These are phyloP conservation scores for Diaporthe australafricana DNA, from an alignment of 2,329 filamentous ascomycete genomes.

Conservation along the genomic window DNA sequence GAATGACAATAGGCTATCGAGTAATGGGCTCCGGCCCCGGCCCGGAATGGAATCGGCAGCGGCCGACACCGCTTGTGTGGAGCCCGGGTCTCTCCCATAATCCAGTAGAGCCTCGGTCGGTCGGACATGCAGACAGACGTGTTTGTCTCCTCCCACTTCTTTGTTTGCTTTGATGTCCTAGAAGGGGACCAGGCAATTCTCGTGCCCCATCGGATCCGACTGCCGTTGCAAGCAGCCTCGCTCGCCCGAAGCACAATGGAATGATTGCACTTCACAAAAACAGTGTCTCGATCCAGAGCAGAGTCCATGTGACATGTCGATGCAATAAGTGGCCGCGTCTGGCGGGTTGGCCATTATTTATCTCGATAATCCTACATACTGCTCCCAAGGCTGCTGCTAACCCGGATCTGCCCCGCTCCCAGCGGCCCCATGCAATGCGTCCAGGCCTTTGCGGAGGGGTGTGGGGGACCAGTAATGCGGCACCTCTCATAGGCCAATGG, in stretches of 20 bases:
- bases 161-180: not conserved
- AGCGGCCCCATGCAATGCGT: constrained; percentile 13
- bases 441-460: constrained; percentile 1
- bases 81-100: not conserved
- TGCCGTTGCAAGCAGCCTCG: not conserved
- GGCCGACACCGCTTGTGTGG: constrained; percentile 30
- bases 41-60: constrained; percentile 27
- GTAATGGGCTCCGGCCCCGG: constrained; percentile 35
- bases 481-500: constrained; percentile 31
- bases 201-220: not conserved
- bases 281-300: not conserved
- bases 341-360: constrained; percentile 8
- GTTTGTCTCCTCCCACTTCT: not conserved
- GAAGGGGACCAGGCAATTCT: not conserved
- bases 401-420: constrained; percentile 22
- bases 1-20: constrained; percentile 37
- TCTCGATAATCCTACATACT: constrained; percentile 25
- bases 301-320: not conserved
- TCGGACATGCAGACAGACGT: constrained; percentile 8
- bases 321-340: not conserved
- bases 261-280: too few species aligned
- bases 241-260: not conserved
- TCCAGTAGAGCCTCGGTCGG: constrained; percentile 11
- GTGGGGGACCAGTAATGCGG: constrained; percentile 29
- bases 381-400: not conserved